Base-by-base conservation (phyloP, 805 yeast genomes). In the Saturnispora besseyi region DNA sequence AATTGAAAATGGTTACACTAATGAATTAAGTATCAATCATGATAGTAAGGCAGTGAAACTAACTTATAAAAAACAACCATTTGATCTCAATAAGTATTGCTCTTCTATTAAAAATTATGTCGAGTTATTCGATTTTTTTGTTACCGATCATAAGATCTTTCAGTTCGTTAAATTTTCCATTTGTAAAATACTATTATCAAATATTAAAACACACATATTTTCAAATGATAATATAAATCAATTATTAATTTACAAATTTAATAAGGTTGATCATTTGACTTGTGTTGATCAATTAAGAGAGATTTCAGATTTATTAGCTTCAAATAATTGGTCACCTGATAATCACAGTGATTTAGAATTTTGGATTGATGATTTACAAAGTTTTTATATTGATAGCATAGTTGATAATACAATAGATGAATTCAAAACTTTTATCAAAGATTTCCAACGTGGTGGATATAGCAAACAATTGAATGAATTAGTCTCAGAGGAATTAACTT, bases 341-440 rank as follows among this genome's bases (percentile, higher is more conserved):
- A 63, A 61, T 1, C 51, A 58, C 4, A 62, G 64, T 38, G 69
- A 65, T 44, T 48, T 65, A 12, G 68, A 64, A 48, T 64, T 63
- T 46, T 65, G 69, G 69, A 58, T 61, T 9, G 67, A 62, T 37
- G 67, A 64, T 48, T 49, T 62, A 8, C 50, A 56, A 2, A 61
- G 45, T 26, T 61, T 62, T 22, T 65, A 68, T 67, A 52, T 62
- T 2, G 53, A 53, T 28, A 59, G 53, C 28, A 49, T 64, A 30
- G 54, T 57, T 22, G 62, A 61, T 28, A 43, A 50, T 24, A 50
- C 64, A 2, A 59, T 63, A 12, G 64, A 63, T 41, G 54, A 55
- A 8, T 43, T 64, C 32, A 65, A 64, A 41, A 45, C 34, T 3
- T 34, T 64, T 56, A 59, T 40, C 9, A 53, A 21, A 51, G 53